These are phyloP conservation scores for Chrysoporthe puriensis DNA, from an alignment of 2,329 filamentous ascomycete genomes.

Conservation along the genomic window DNA sequence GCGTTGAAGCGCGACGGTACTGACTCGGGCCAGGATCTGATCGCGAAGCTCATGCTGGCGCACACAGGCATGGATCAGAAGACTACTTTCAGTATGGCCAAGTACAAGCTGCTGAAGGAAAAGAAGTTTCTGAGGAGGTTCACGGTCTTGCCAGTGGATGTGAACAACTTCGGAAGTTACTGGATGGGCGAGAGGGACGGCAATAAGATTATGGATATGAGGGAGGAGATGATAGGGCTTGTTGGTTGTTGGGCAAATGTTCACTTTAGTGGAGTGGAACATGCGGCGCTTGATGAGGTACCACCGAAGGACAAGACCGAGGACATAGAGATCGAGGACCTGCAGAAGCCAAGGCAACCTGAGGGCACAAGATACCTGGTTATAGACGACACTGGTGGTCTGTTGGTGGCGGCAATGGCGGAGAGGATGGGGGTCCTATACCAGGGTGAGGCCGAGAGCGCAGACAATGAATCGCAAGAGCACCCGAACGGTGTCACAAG, in stretches of 20 bases:
- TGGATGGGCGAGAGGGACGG: slow-evolving; percentile 81
- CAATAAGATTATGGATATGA: slow-evolving; percentile 79
- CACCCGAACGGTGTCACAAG: not conserved
- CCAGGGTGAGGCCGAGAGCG: slow-evolving; percentile 35
- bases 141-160: slow-evolving; percentile 80
- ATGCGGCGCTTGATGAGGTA: slow-evolving; percentile 16
- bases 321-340: slow-evolving; percentile 34
- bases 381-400: slow-evolving; percentile 83
- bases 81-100: slow-evolving; percentile 89
- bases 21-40: slow-evolving; percentile 83
- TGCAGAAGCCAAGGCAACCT: slow-evolving; percentile 31
- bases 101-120: slow-evolving; percentile 93
- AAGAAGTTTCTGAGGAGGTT: slow-evolving; percentile 93
- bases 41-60: slow-evolving; percentile 88
- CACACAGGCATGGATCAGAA: slow-evolving; percentile 93
- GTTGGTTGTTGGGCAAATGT: slow-evolving; percentile 90
- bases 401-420: slow-evolving; percentile 81
- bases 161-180: slow-evolving; percentile 75
- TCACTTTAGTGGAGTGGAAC: slow-evolving; percentile 63
- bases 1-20: slow-evolving; percentile 74
- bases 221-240: slow-evolving; percentile 81
- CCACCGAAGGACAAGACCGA: slow-evolving; percentile 31
- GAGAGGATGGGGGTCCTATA: slow-evolving; percentile 87
- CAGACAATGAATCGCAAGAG: slow-evolving; percentile 14
- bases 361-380: slow-evolving; percentile 70